Conservation (phyloP, 441 rosid species). For the Mallotus repandus region DNA sequence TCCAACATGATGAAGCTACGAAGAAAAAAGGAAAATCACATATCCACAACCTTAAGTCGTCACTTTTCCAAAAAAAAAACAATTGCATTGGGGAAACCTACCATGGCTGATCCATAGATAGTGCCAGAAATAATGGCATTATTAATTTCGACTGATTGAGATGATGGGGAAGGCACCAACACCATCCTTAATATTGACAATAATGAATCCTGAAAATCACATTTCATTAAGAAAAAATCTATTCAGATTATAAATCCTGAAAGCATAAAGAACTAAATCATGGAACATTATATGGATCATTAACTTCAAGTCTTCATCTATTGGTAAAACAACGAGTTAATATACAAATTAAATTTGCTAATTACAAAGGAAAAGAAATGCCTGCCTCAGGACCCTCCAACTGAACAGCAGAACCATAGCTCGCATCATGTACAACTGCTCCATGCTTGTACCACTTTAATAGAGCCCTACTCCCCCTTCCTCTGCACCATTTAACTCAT, state of each 20-base stretch:
- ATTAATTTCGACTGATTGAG: slow-evolving; percentile 34
- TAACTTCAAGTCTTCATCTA: neutral
- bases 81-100: slow-evolving; percentile 25
- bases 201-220: slow-evolving; percentile 53
- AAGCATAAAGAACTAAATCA: neutral
- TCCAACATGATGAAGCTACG: slow-evolving; percentile 66
- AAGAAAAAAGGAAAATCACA: slow-evolving; percentile 22
- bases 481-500: slow-evolving; percentile 47
- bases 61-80: neutral
- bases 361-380: slow-evolving; percentile 27
- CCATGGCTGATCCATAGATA: slow-evolving; percentile 67
- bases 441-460: slow-evolving; percentile 66
- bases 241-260: neutral
- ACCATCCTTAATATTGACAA: slow-evolving; percentile 52
- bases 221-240: neutral
- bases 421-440: slow-evolving; percentile 83
- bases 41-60: slow-evolving; percentile 5
- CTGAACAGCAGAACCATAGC: slow-evolving; percentile 69
- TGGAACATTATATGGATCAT: neutral
- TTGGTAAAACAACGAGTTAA: neutral
- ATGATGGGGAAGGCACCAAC: slow-evolving; percentile 50
- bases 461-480: slow-evolving; percentile 88
- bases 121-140: slow-evolving; percentile 53
- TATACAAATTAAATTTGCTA: neutral
- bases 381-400: slow-evolving; percentile 92